These are phyloP conservation scores for Aspergillus sp. DNA, from an alignment of 2,329 filamentous ascomycete genomes.

Conservation along the genomic window DNA sequence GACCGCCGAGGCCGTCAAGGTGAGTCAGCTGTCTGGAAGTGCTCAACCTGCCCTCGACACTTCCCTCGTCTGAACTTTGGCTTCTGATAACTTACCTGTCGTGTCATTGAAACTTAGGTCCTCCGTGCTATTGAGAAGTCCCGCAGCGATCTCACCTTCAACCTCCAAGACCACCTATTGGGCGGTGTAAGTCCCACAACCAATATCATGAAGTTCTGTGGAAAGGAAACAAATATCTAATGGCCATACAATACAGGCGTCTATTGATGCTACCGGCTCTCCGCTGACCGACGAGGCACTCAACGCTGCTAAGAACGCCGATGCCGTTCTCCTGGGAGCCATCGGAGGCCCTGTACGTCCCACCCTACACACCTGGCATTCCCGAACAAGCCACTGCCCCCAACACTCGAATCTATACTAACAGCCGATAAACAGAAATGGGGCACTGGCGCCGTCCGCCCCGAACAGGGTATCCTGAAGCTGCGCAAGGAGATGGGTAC, in stretches of 20 bases:
- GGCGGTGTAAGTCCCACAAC: conserved; percentile 70
- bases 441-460: conserved; percentile 83
- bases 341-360: conserved; percentile 80
- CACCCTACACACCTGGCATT: too few relatives aligned
- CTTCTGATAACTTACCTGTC: background rate
- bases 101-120: conserved; percentile 51
- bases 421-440: conserved; percentile 61
- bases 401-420: background rate
- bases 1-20: conserved; percentile 81
- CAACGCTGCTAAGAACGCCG: conserved; percentile 75
- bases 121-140: conserved; percentile 74
- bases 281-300: conserved; percentile 83
- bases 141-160: conserved; percentile 74
- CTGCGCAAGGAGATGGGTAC: conserved; percentile 92
- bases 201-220: background rate
- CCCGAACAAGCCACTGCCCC: background rate
- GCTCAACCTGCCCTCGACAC: background rate
- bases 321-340: conserved; percentile 87
- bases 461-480: conserved; percentile 85
- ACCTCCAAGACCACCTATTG: conserved; percentile 84
- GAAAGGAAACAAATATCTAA: background rate
- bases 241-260: conserved; percentile 59
- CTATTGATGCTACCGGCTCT: conserved; percentile 76
- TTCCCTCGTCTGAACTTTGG: too few relatives aligned
- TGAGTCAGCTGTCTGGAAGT: conserved; percentile 38